phyloP scores from a whole-genome alignment of 129 eudicot species.

The Cynara cardunculus region DNA sequence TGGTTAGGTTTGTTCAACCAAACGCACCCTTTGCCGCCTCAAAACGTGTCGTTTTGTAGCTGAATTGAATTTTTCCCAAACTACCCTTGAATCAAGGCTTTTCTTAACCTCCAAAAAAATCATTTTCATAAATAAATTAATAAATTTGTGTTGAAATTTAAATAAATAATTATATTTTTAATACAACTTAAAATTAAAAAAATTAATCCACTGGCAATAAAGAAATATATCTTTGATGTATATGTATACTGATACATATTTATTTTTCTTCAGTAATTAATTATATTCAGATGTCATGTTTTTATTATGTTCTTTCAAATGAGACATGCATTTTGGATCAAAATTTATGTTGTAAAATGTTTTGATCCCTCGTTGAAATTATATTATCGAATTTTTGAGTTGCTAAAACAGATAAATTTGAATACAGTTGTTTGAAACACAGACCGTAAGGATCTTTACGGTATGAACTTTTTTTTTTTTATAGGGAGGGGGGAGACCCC shows the following conservation, averaged over 20 bases:
- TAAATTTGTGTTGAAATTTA: background rate
- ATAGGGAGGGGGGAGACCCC: no score
- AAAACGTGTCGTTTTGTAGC: constrained; percentile 46
- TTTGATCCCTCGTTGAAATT: background rate
- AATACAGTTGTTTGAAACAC: no score
- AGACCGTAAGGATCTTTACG: background rate
- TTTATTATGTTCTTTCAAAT: background rate
- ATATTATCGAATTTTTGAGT: background rate
- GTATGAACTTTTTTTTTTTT: no score
- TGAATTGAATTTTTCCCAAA: constrained; percentile 6
- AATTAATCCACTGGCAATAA: background rate
- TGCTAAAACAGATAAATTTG: no score
- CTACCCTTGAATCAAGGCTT: constrained; percentile 21
- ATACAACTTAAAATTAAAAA: background rate
- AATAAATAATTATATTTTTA: background rate
- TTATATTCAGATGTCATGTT: background rate
- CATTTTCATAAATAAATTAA: background rate
- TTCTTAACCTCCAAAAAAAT: background rate
- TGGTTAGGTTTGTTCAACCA: constrained; percentile 91
- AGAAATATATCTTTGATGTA: background rate
- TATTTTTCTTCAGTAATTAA: background rate
- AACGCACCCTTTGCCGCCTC: constrained; percentile 58
- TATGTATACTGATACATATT: background rate
- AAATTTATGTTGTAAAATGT: background rate
- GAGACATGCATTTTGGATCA: background rate